Evolutionary conservation across 257 asterid species (phyloP).

Genomic region (Solanum chiquidenum): DNA sequence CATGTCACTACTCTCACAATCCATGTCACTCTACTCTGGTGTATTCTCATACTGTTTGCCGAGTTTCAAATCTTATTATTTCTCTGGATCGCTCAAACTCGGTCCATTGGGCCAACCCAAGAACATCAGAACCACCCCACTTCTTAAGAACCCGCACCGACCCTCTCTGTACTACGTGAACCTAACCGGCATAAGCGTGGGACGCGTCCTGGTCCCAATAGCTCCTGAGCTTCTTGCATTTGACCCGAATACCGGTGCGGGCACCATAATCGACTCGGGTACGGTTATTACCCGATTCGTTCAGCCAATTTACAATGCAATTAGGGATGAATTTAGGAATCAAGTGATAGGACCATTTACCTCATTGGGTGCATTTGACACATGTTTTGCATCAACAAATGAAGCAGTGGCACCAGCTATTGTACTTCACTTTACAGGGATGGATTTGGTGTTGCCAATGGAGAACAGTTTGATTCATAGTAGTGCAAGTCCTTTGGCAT

Average conservation of each 20-base stretch:
- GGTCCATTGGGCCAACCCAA: slow-evolving; percentile 80
- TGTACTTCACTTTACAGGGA: slow-evolving; percentile 45
- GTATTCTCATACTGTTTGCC: slow-evolving; percentile 79
- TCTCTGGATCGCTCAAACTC: slow-evolving; percentile 83
- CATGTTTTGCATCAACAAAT: slow-evolving; percentile 57
- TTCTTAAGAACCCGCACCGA: slow-evolving; percentile 69
- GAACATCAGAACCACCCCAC: slow-evolving; percentile 59
- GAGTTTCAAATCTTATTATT: slow-evolving; percentile 70
- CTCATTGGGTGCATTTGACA: slow-evolving; percentile 73
- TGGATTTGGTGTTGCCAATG: slow-evolving; percentile 59
- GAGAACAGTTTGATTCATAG: slow-evolving; percentile 85
- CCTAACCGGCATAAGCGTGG: slow-evolving; percentile 72
- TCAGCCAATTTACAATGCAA: slow-evolving; percentile 43
- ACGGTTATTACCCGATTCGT: slow-evolving; percentile 82
- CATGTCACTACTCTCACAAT: slow-evolving; percentile 60
- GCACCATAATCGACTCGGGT: slow-evolving; percentile 84
- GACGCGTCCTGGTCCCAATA: slow-evolving; percentile 47
- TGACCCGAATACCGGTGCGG: slow-evolving; percentile 61
- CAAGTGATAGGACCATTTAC: slow-evolving; percentile 52
- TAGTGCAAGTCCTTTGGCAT: slow-evolving; percentile 65
- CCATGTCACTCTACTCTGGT: slow-evolving; percentile 59
- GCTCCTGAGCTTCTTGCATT: slow-evolving; percentile 52
- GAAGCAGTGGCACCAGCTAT: slow-evolving; percentile 49
- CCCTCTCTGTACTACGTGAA: slow-evolving; percentile 78
- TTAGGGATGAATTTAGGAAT: slow-evolving; percentile 57